Base-by-base conservation (phyloP, 2,329 filamentous ascomycete genomes). In the Penicillium sp. region DNA sequence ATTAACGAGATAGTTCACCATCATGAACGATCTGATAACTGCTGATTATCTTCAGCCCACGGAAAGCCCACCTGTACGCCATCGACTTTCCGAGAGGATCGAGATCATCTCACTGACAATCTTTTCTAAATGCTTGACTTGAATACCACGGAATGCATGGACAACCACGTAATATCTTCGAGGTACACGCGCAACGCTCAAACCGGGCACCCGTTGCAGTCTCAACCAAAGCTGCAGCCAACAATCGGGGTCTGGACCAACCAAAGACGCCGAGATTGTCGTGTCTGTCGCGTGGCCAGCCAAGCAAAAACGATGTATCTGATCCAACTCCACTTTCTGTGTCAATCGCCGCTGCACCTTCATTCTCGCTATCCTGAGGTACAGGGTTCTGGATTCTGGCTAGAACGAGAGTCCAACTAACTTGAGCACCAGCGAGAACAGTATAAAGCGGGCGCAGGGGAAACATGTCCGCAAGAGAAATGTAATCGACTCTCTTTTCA, bases 211-310 rank as follows among this genome's bases (percentile, higher is more conserved):
- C 30, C 10, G 58, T 69, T 69, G 61, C 45, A 62, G 58, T 70
- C 57, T 58, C 46, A 58, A 67, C 68, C 65, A 61, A 61, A 45
- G 33, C 56, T 66, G 68, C 65, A 69, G 65, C 30, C 52, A 33
- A 28, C 45, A 42, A 25, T 43, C 26, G 48, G 38, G n/a, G 38
- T 43, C 59, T 57, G 59, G 54, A 49, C 66, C 66, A 66, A 68
- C 62, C 65, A 65, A 38, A 57, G 46, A 37, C 46, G 10, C 55
- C 63, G 59, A 58, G 37, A 40, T 13, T 33, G 43, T 61, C 46
- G 26, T 62, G 59, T 63, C 55, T 68, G 48, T 63, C 66, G 62
- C 62, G 59, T 65, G 64, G 65, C 30, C 53, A 63, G 54, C 66
- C 65, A 69, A 68, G 59, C 56, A 68, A 67, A 56, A 37, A 62